Percentiles rank a stretch among this genome's conserved stretches.
phyloP scores from a whole-genome alignment of 1,284 basidiomycete genomes.

The Marasmius oreades region DNA sequence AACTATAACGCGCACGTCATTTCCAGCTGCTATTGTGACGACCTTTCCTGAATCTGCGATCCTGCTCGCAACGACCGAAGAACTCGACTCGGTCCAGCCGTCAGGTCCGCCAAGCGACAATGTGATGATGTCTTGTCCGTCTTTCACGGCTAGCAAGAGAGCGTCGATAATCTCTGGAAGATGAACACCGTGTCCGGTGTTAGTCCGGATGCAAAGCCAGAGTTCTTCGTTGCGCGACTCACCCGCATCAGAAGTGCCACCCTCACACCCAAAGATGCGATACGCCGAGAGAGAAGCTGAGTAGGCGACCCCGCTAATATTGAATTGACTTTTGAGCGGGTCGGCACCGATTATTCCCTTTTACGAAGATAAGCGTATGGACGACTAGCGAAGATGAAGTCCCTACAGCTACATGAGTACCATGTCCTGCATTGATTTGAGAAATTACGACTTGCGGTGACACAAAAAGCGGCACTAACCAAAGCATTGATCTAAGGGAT shows the following conservation, averaged over 20 bases:
- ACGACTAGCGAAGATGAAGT: background rate
- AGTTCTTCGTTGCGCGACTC: constrained; percentile 12
- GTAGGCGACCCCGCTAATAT: constrained; percentile 51
- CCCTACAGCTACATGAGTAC: constrained; percentile 56
- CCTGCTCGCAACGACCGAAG: constrained; percentile 42
- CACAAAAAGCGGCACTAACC: constrained; percentile 22
- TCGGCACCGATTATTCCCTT: constrained; percentile 63
- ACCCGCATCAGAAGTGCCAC: constrained; percentile 43
- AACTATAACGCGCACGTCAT: constrained; percentile 17
- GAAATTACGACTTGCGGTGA: background rate
- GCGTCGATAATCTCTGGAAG: constrained; percentile 36
- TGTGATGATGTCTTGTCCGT: constrained; percentile 48
- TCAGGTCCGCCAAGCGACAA: constrained; percentile 49
- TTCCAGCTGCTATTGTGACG: constrained; percentile 42
- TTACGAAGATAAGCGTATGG: background rate
- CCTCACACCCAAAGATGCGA: constrained; percentile 47
- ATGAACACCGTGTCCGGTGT: too few species aligned
- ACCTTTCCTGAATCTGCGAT: constrained; percentile 43
- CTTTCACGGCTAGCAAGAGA: constrained; percentile 33
- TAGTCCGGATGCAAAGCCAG: too few species aligned
- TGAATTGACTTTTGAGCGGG: constrained; percentile 47
- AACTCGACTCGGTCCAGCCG: constrained; percentile 45
- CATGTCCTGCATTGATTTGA: constrained; percentile 38
- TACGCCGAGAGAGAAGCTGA: constrained; percentile 42
- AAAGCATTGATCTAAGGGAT: constrained; percentile 41